Conservation (phyloP, 2,329 filamentous ascomycete genomes). For the Tolypocladium nubicola region DNA sequence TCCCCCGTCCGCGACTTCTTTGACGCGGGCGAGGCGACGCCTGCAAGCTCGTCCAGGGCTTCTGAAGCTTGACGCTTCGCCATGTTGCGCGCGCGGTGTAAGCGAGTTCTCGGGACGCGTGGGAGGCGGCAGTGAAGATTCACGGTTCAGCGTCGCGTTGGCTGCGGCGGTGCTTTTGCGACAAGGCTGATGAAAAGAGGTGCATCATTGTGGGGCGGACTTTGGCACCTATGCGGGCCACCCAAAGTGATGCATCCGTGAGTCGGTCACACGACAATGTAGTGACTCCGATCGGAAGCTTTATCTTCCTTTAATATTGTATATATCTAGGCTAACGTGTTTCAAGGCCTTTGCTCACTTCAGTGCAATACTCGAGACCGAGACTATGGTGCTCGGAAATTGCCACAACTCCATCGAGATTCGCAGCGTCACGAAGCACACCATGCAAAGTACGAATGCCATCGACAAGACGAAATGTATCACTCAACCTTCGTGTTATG, state of each 20-base stretch:
- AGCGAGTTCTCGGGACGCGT: background rate
- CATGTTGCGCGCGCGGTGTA: constrained; percentile 14
- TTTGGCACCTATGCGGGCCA: background rate
- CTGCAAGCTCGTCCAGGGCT: constrained; percentile 45
- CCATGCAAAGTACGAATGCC: too few species aligned
- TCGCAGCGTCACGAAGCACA: too few species aligned
- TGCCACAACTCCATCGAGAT: background rate
- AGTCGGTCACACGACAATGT: background rate
- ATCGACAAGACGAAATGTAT: background rate
- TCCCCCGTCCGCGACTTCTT: constrained; percentile 47
- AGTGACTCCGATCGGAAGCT: background rate
- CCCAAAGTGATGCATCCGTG: too few species aligned
- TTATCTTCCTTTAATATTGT: background rate
- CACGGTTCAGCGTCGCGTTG: background rate
- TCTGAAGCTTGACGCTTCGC: constrained; percentile 51
- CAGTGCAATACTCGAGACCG: too few species aligned
- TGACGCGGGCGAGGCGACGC: constrained; percentile 44
- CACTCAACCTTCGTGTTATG: too few species aligned
- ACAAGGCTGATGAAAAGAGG: constrained; percentile 6
- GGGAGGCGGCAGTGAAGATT: background rate
- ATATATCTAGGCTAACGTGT: too few species aligned
- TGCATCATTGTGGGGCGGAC: constrained; percentile 4
- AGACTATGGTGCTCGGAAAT: too few species aligned
- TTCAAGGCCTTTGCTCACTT: too few species aligned
- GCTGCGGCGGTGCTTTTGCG: background rate